These are phyloP conservation scores for Trametes gibbosa DNA, from an alignment of 768 basidiomycete species.

Conservation along the genomic window DNA sequence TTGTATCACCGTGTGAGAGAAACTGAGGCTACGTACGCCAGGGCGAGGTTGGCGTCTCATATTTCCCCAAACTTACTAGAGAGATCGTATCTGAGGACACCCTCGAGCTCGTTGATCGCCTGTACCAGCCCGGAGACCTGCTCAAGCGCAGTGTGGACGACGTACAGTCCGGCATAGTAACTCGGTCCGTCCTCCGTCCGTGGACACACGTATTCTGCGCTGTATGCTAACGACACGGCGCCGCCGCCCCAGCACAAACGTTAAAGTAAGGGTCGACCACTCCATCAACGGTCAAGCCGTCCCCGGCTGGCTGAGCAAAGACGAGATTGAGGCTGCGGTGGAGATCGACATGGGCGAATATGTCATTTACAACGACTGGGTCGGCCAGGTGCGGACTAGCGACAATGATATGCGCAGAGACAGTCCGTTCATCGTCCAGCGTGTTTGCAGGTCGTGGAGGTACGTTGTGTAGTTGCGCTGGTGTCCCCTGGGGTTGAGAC, in stretches of 20 bases:
- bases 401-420: slow-evolving; percentile 8
- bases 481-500: background rate
- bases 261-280: slow-evolving; percentile 70
- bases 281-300: slow-evolving; percentile 62
- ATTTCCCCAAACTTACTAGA: slow-evolving; percentile 50
- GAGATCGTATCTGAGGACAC: slow-evolving; percentile 72
- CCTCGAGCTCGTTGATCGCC: slow-evolving; percentile 71
- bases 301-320: slow-evolving; percentile 58
- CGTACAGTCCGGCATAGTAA: slow-evolving; percentile 72
- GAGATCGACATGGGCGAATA: slow-evolving; percentile 78
- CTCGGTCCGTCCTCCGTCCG: slow-evolving; percentile 28
- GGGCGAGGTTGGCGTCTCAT: slow-evolving; percentile 84
- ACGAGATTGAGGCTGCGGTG: slow-evolving; percentile 54
- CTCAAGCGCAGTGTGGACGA: slow-evolving; percentile 79
- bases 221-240: background rate
- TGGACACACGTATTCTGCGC: background rate
- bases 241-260: slow-evolving; percentile 38
- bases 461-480: slow-evolving; percentile 28
- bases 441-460: slow-evolving; percentile 67
- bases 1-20: background rate
- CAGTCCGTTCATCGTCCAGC: slow-evolving; percentile 6
- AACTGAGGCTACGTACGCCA: slow-evolving; percentile 13
- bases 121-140: slow-evolving; percentile 74
- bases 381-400: slow-evolving; percentile 66
- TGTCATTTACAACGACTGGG: slow-evolving; percentile 81